Evolutionary conservation across 2,329 filamentous ascomycete genomes (phyloP).

Genomic region (Calonectria multiphialidica): DNA sequence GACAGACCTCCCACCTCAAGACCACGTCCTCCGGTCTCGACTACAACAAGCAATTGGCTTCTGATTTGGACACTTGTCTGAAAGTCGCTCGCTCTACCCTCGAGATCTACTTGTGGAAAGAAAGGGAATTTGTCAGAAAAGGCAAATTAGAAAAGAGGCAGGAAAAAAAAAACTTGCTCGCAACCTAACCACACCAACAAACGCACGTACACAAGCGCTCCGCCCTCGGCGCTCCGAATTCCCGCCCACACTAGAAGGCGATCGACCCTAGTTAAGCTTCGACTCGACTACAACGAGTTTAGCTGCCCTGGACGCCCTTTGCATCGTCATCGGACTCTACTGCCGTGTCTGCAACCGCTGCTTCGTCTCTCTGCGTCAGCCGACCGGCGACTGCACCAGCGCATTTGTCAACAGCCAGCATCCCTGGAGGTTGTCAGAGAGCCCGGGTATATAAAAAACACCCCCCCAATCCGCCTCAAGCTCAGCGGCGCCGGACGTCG

Average conservation of each 20-base stretch:
- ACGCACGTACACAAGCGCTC: not conserved
- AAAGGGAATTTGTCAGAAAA: not conserved
- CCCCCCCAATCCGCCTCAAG: slow-evolving; percentile 8
- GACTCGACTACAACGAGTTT: slow-evolving; percentile 10
- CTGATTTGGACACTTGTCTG: not conserved
- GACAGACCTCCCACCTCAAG: not conserved
- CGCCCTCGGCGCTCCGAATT: slow-evolving; percentile 25
- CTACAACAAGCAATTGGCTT: slow-evolving; percentile 12
- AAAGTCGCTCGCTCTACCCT: slow-evolving; percentile 21
- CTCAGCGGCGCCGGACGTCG: slow-evolving; percentile 23
- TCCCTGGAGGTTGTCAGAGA: not conserved
- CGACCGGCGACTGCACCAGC: slow-evolving; percentile 6
- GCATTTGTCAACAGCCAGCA: not conserved
- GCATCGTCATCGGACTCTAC: slow-evolving; percentile 20
- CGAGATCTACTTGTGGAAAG: slow-evolving; percentile 22
- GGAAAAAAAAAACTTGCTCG: slow-evolving; percentile 27
- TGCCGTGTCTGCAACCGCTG: slow-evolving; percentile 15
- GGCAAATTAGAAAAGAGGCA: not conserved
- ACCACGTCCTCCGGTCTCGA: slow-evolving; percentile 10
- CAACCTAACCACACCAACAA: slow-evolving; percentile 8
- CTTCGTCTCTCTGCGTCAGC: slow-evolving; percentile 20
- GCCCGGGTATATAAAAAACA: not conserved
- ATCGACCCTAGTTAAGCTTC: slow-evolving; percentile 33
- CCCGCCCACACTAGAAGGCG: slow-evolving; percentile 21
- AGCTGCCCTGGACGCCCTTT: slow-evolving; percentile 19